Evolutionary conservation across 257 asterid species (phyloP).

Genomic region (Solanum pinnatisectum): DNA sequence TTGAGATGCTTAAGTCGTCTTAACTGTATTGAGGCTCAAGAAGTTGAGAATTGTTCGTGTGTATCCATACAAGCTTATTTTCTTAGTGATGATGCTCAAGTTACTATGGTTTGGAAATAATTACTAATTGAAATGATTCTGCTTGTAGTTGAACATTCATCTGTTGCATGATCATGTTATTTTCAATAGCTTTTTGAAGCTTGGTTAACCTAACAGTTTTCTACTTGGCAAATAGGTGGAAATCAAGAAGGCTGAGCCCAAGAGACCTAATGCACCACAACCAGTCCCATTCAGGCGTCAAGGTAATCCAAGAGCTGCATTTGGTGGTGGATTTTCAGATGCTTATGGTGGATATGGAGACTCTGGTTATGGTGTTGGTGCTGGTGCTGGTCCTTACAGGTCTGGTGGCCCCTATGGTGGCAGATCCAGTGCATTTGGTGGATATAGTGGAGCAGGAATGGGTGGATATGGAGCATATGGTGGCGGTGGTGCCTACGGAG

Average conservation of each 20-base stretch:
- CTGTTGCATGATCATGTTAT: neutral
- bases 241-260: conserved; percentile 63
- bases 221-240: conserved; percentile 32
- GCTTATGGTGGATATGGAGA: conserved; percentile 31
- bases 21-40: neutral
- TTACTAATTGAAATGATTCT: neutral
- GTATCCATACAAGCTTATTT: neutral
- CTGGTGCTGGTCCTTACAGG: conserved; percentile 8
- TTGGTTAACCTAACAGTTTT: neutral
- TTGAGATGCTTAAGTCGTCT: neutral
- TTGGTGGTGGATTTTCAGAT: conserved; percentile 9
- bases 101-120: neutral
- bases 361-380: conserved; percentile 5
- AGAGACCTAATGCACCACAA: conserved; percentile 30
- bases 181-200: neutral
- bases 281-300: conserved; percentile 18
- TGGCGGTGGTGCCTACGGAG: conserved; percentile 31
- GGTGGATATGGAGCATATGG: conserved; percentile 32
- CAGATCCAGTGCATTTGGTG: conserved; percentile 8
- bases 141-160: neutral
- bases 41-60: neutral
- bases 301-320: conserved; percentile 2
- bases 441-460: neutral
- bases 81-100: neutral
- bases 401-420: conserved; percentile 14